phyloP scores from a whole-genome alignment of 75 land plant species.

The Chamaecyparis obtusa region DNA sequence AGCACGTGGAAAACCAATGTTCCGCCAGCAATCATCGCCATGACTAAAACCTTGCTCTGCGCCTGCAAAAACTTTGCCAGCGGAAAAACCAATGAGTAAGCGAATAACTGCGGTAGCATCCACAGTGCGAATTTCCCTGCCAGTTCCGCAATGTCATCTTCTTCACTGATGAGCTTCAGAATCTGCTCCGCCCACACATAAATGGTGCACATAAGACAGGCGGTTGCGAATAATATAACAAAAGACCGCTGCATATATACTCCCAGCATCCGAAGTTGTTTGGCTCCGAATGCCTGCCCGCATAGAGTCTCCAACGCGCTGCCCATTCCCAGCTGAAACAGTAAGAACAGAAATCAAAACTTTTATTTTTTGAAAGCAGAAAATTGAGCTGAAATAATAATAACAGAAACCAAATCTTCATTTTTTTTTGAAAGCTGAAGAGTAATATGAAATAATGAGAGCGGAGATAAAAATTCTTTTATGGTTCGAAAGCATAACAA shows the following conservation, averaged over 20 bases:
- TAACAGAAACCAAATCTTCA: too few relatives aligned
- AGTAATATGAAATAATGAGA: too few relatives aligned
- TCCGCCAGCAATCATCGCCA: not conserved
- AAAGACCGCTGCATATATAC: not conserved
- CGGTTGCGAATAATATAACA: not conserved
- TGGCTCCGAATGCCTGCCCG: too few relatives aligned
- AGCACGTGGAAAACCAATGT: not conserved
- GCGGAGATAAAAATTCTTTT: too few relatives aligned
- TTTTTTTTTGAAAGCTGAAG: too few relatives aligned
- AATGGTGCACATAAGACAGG: not conserved
- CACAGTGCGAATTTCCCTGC: conserved; percentile 27
- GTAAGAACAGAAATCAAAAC: too few relatives aligned
- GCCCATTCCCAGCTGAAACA: too few relatives aligned
- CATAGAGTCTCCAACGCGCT: too few relatives aligned
- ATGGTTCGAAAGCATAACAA: too few relatives aligned
- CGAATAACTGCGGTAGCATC: conserved; percentile 29
- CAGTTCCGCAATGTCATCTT: not conserved
- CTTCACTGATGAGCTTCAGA: too few relatives aligned
- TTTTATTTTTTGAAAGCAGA: too few relatives aligned
- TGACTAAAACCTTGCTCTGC: not conserved
- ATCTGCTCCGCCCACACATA: not conserved
- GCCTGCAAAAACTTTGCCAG: not conserved
- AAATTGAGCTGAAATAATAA: too few relatives aligned
- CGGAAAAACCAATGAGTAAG: conserved; percentile 28
- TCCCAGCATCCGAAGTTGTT: not conserved